Percentiles rank a stretch among this genome's conserved stretches.
Conservation (phyloP, 768 basidiomycete genomes). For the Saitozyma podzolica region DNA sequence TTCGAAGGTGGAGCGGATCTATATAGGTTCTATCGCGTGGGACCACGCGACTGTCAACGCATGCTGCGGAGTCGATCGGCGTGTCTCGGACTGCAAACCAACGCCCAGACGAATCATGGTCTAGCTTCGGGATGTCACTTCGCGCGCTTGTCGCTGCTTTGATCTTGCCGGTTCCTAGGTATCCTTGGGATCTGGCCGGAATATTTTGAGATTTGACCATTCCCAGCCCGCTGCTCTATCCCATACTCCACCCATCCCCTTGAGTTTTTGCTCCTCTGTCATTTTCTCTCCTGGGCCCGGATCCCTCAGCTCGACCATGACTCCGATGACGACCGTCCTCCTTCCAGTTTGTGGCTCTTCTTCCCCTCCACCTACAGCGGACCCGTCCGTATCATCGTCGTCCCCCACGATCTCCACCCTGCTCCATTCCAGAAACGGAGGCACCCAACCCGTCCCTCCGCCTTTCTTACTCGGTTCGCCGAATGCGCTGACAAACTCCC, state of each 20-base stretch:
- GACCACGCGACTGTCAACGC: no score
- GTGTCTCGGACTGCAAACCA: no score
- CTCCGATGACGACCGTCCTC: conserved; percentile 19
- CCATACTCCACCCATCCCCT: conserved; percentile 48
- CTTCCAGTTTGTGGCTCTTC: background rate
- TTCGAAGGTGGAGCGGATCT: no score
- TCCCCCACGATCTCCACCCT: conserved; percentile 61
- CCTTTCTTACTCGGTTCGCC: conserved; percentile 92
- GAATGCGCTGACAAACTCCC: conserved; percentile 69
- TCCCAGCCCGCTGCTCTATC: conserved; percentile 45
- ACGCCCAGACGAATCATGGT: no score
- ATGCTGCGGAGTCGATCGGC: no score
- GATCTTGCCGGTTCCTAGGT: background rate
- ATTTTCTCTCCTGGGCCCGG: conserved; percentile 29
- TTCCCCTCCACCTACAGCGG: background rate
- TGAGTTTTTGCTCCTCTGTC: conserved; percentile 34
- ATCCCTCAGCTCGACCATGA: conserved; percentile 45
- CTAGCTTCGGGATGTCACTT: no score
- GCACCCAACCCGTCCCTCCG: conserved; percentile 77
- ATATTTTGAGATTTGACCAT: conserved; percentile 45
- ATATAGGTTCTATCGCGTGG: no score
- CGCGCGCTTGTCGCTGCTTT: background rate
- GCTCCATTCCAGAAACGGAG: conserved; percentile 93
- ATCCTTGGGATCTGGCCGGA: conserved; percentile 15
- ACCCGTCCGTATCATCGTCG: background rate